These are phyloP conservation scores for Daedalea quercina DNA, from an alignment of 768 basidiomycete genomes.

Conservation along the genomic window DNA sequence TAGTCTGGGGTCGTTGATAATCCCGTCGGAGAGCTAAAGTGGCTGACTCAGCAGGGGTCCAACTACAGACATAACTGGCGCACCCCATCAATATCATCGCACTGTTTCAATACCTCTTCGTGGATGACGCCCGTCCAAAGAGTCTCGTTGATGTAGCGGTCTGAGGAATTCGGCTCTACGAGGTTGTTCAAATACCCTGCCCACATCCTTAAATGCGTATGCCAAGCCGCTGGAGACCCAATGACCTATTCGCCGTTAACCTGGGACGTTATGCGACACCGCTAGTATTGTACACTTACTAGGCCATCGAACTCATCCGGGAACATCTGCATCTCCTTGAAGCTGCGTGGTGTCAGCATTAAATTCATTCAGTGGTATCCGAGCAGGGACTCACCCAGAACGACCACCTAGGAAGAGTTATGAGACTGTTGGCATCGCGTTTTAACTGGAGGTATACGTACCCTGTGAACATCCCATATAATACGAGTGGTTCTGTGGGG, in stretches of 20 bases:
- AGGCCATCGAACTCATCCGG: conserved; percentile 28
- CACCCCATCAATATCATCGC: conserved; percentile 26
- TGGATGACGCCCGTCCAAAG: conserved; percentile 22
- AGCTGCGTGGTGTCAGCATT: conserved; percentile 3
- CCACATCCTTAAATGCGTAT: conserved; percentile 18
- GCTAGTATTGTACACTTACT: conserved; percentile 9
- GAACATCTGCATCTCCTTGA: conserved; percentile 21
- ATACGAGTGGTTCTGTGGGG: conserved; percentile 18
- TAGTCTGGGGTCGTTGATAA: conserved; percentile 20
- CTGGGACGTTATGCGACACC: neutral
- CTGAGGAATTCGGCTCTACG: conserved; percentile 15
- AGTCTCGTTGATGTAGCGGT: conserved; percentile 19
- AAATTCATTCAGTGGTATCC: neutral
- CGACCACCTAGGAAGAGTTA: conserved; percentile 16
- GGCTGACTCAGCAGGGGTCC: too few species aligned
- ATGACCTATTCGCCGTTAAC: conserved; percentile 15
- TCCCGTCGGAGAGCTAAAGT: conserved; percentile 19
- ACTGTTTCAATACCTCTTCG: conserved; percentile 25
- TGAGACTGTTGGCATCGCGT: neutral
- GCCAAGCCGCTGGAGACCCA: conserved; percentile 25
- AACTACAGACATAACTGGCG: neutral
- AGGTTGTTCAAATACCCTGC: conserved; percentile 17
- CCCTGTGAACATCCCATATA: conserved; percentile 26
- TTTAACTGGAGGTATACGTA: neutral
- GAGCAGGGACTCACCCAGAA: conserved; percentile 16